Evolutionary conservation across 2,329 filamentous ascomycete genomes (phyloP).

Genomic region (Aspergillus sp.): DNA sequence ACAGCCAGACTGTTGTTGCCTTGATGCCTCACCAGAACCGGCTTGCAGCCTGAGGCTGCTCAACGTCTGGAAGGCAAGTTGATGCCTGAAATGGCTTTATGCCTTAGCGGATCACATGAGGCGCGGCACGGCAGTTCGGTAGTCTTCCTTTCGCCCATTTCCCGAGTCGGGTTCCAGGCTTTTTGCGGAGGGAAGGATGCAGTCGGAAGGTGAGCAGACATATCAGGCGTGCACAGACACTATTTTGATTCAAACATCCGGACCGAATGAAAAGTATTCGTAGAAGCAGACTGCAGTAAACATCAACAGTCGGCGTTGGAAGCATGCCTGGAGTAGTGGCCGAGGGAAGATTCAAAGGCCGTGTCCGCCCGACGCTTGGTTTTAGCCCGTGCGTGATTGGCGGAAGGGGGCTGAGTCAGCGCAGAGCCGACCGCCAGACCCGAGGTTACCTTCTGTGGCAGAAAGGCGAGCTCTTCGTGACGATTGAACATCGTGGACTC

Average conservation of each 20-base stretch:
- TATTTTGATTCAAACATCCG: neutral
- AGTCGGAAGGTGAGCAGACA: neutral
- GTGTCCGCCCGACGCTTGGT: conserved; percentile 46
- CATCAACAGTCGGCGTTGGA: neutral
- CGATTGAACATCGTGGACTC: conserved; percentile 26
- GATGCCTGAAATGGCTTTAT: neutral
- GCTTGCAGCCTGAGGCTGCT: neutral
- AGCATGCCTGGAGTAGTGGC: neutral
- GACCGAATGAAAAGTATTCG: neutral
- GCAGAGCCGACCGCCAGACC: conserved; percentile 37
- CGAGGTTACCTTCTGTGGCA: conserved; percentile 37
- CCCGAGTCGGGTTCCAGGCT: neutral
- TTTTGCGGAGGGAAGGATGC: neutral
- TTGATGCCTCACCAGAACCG: neutral
- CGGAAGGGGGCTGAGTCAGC: conserved; percentile 34
- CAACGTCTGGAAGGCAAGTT: neutral
- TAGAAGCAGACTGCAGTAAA: neutral
- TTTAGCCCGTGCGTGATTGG: conserved; percentile 41
- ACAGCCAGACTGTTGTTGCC: neutral
- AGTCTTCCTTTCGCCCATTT: conserved; percentile 23
- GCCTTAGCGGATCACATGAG: conserved; percentile 18
- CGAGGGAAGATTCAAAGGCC: conserved; percentile 25
- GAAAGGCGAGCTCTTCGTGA: conserved; percentile 20
- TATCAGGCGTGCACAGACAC: neutral
- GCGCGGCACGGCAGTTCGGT: conserved; percentile 16